A percentile compares a stretch with the other conserved stretches of the same genome.
These are phyloP conservation scores for Fomitopsis palustris DNA, from an alignment of 1,284 basidiomycete species.

Conservation along the genomic window DNA sequence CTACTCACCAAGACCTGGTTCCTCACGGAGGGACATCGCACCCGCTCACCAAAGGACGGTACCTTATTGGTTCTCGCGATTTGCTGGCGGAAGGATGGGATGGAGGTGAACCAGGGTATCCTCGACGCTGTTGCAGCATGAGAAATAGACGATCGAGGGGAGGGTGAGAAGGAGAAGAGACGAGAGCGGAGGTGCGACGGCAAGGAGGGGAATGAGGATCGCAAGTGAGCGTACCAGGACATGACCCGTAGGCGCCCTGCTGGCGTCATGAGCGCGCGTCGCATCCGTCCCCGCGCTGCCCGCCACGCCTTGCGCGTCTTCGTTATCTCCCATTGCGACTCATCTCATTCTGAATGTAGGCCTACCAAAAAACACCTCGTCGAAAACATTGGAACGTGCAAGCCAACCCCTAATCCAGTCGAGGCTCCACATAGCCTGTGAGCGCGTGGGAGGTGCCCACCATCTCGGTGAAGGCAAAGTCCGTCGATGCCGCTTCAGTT, in stretches of 20 bases:
- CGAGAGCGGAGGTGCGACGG: background rate
- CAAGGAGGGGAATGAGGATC: background rate
- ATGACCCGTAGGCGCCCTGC: background rate
- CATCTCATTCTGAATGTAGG: too few species aligned
- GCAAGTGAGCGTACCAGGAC: constrained; percentile 1
- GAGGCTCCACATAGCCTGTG: too few species aligned
- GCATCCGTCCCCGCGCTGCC: too few species aligned
- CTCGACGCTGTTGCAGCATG: background rate
- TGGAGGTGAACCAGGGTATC: constrained; percentile 4
- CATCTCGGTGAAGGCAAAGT: too few species aligned
- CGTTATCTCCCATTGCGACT: too few species aligned
- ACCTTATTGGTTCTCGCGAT: constrained; percentile 2
- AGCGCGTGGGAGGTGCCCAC: too few species aligned
- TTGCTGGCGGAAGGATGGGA: constrained; percentile 8
- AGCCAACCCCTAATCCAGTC: too few species aligned
- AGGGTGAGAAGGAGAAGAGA: background rate
- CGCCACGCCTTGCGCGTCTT: too few species aligned
- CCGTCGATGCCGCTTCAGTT: too few species aligned
- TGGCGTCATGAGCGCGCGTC: background rate
- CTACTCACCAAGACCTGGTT: constrained; percentile 39
- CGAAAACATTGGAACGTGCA: too few species aligned
- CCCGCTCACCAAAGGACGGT: constrained; percentile 26
- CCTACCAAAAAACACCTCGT: too few species aligned
- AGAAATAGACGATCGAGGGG: background rate
- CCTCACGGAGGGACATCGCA: constrained; percentile 30